phyloP scores from a whole-genome alignment of 202 grass and related monocot genomes.

The Cymbopogon flexuosus region DNA sequence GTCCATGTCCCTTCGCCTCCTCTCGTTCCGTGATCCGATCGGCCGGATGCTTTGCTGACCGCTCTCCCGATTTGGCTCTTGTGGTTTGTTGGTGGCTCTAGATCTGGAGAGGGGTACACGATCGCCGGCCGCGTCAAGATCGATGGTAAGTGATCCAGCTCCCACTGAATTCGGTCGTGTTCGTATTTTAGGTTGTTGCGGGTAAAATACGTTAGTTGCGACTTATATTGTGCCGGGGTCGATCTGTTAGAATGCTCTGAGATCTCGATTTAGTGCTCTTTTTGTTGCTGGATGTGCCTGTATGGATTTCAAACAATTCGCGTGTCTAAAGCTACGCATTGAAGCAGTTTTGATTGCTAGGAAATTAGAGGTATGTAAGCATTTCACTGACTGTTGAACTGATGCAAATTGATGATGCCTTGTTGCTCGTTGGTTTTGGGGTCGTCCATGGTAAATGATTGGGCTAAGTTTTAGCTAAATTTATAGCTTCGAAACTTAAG shows the following conservation, averaged over 20 bases:
- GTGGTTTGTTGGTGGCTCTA: constrained; percentile 23
- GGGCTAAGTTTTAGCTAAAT: background rate
- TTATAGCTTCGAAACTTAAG: background rate
- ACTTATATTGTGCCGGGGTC: background rate
- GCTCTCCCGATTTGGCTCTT: background rate
- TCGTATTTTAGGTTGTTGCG: background rate
- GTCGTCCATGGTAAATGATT: background rate
- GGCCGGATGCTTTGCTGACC: constrained; percentile 19
- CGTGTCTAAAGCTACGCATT: background rate
- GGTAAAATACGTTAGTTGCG: background rate
- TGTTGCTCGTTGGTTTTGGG: background rate
- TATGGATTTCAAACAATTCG: background rate
- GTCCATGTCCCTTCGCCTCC: background rate
- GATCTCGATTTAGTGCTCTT: background rate
- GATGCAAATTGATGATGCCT: background rate
- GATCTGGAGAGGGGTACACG: constrained; percentile 59
- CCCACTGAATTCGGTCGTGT: background rate
- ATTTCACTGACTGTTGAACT: background rate
- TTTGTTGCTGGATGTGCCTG: background rate
- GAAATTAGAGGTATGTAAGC: background rate
- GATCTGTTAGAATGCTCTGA: background rate
- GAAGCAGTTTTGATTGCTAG: background rate
- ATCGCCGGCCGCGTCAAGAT: constrained; percentile 82
- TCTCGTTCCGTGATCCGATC: constrained; percentile 25
- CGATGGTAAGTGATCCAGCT: constrained; percentile 41